Base-by-base conservation (phyloP, 192 early-diverging fungal genomes). In the Dissophora globulifera region DNA sequence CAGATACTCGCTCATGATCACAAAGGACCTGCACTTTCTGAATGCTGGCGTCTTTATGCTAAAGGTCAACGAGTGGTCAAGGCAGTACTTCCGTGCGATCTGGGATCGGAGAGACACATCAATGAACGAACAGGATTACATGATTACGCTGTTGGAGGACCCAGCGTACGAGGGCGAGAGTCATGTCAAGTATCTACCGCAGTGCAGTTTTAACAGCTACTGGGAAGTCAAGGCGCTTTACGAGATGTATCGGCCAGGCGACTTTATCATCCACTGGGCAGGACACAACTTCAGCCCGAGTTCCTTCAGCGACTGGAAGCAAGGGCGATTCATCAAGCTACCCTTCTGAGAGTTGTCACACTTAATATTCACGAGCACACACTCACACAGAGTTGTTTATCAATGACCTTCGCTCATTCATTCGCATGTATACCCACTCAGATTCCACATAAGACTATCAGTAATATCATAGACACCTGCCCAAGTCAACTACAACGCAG, bases 31-130 rank as follows among this genome's bases (percentile, higher is more conserved):
- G 33, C 59, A 69, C 29, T 71, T 5, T 53, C 66, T 87, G 25
- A 87, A 85, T 40, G 83, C 83, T 8, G 83, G 85, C 50, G 85
- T 87, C 9, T 82, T 87, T 50, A 52, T 87, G 20, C 65, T 85
- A 32, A 67, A 80, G 60, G 82, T 83, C 63, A 81, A 82, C 16
- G 67, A 69, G 27, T 82, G 82, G 82, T 71, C 78, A 25, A 55
- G 55, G 43, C 38, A 74, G 13, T 83, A 69, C 57, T 50, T 87
- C 17, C 50, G 62, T 5, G 50, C 61, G 2, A 63, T 82, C 17
- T 69, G 80, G 50, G 27, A 40, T 1, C 47, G 48, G 17, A 71
- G 35, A 4, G 58, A 48, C 19, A 45, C 4, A 22, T 1, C 2
- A 2, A 4, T 1, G 5, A 68, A 52, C 29, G 65, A 67, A 25